Evolutionary conservation across 441 rosid genomes (phyloP).

Genomic region (Eutrema salsugineum): DNA sequence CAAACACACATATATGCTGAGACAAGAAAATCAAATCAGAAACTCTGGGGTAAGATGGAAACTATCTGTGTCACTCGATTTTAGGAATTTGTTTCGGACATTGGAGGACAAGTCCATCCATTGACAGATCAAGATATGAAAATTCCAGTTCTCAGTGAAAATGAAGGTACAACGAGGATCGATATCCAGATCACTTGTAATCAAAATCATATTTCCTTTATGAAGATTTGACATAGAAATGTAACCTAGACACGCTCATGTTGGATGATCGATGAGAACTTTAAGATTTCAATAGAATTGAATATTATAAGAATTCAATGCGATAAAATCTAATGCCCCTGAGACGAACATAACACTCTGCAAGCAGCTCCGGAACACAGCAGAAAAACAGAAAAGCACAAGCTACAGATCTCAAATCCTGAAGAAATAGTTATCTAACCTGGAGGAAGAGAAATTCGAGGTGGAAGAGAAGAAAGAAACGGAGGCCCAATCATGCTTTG

Average conservation of each 20-base stretch:
- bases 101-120: neutral
- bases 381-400: neutral
- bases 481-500: slow-evolving; percentile 97
- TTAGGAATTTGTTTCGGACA: neutral
- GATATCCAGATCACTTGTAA: neutral
- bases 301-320: neutral
- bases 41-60: neutral
- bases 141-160: neutral
- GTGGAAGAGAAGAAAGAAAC: slow-evolving; percentile 86
- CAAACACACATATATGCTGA: neutral
- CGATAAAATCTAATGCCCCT: neutral
- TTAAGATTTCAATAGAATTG: neutral
- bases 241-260: neutral
- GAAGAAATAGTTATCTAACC: slow-evolving; percentile 31
- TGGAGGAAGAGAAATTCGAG: slow-evolving; percentile 60
- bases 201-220: neutral
- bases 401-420: neutral
- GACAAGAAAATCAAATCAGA: neutral
- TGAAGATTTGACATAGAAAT: neutral
- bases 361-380: neutral
- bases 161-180: neutral
- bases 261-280: neutral
- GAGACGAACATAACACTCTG: neutral
- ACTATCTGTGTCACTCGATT: neutral
- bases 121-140: neutral